phyloP scores from a whole-genome alignment of 306 rosid species.

The Vigna trinervia region DNA sequence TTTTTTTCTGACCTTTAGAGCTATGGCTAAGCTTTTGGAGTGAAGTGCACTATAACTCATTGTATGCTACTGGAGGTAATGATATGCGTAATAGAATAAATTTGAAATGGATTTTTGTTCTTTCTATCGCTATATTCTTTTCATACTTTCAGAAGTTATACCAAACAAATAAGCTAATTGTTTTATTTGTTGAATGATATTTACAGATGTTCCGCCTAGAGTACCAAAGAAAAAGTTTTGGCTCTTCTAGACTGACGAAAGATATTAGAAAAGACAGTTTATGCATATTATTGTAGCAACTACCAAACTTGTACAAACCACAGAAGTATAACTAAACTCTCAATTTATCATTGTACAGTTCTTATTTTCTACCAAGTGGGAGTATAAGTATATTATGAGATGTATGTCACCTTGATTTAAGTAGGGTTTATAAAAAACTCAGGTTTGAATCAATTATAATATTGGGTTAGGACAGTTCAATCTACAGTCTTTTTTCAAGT shows the following conservation, averaged over 20 bases:
- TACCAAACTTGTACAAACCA: conserved; percentile 32
- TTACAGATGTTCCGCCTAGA: conserved; percentile 86
- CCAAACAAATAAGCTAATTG: conserved; percentile 27
- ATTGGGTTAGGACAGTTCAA: too few species aligned
- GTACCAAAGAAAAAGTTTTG: conserved; percentile 74
- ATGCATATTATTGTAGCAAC: conserved; percentile 17
- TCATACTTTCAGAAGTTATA: background rate
- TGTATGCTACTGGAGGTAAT: conserved; percentile 78
- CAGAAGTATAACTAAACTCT: conserved; percentile 23
- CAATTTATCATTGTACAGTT: conserved; percentile 39
- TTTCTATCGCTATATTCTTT: conserved; percentile 8
- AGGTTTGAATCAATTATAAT: too few species aligned
- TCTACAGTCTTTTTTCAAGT: too few species aligned
- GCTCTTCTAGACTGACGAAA: conserved; percentile 71
- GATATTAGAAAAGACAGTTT: background rate
- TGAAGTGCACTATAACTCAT: conserved; percentile 95
- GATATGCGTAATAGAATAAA: conserved; percentile 4
- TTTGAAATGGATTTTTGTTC: background rate
- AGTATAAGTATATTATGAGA: too few species aligned
- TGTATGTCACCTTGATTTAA: too few species aligned
- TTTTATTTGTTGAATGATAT: conserved; percentile 25
- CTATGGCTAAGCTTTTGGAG: conserved; percentile 99
- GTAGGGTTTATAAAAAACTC: too few species aligned
- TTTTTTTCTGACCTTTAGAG: conserved; percentile 52
- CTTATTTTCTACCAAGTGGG: conserved; percentile 11